phyloP scores from a whole-genome alignment of 768 basidiomycete genomes.

The Coprinopsis sp. region DNA sequence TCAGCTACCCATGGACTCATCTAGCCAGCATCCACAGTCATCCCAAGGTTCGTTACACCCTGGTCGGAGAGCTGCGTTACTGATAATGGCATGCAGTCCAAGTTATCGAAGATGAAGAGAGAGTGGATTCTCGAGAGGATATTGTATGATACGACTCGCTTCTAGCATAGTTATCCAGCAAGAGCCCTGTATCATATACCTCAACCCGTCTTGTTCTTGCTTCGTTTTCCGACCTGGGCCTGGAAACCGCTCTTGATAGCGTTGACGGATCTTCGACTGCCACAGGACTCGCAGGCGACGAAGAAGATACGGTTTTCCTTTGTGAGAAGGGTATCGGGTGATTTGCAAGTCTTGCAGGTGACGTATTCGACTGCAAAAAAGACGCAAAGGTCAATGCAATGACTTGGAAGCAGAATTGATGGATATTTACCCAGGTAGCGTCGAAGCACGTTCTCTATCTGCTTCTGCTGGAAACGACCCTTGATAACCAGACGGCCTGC shows the following conservation, averaged over 20 bases:
- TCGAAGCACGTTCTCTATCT: conserved; percentile 93
- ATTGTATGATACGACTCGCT: too few species aligned
- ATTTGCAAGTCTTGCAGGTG: conserved; percentile 99
- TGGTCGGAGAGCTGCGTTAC: too few species aligned
- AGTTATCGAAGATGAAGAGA: too few species aligned
- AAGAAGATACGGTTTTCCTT: conserved; percentile 99
- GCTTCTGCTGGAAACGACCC: conserved; percentile 97
- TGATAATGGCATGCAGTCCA: too few species aligned
- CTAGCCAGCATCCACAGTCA: too few species aligned
- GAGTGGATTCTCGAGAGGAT: too few species aligned
- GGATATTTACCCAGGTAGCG: conserved; percentile 83
- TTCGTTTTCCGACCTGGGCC: conserved; percentile 88
- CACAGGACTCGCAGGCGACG: conserved; percentile 90
- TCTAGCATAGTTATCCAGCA: too few species aligned
- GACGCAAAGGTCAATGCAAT: background rate
- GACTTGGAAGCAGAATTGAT: background rate
- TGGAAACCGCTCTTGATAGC: conserved; percentile 99
- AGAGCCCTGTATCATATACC: background rate
- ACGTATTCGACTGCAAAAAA: conserved; percentile 82
- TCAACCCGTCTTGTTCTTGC: conserved; percentile 73
- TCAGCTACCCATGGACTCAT: too few species aligned
- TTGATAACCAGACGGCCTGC: conserved; percentile 91
- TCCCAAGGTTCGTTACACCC: too few species aligned
- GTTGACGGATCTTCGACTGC: conserved; percentile 86
- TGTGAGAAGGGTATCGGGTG: conserved; percentile 90